These are phyloP conservation scores for Thoreauomyces humboldtii DNA, from an alignment of 192 early-diverging fungal species.

Conservation along the genomic window DNA sequence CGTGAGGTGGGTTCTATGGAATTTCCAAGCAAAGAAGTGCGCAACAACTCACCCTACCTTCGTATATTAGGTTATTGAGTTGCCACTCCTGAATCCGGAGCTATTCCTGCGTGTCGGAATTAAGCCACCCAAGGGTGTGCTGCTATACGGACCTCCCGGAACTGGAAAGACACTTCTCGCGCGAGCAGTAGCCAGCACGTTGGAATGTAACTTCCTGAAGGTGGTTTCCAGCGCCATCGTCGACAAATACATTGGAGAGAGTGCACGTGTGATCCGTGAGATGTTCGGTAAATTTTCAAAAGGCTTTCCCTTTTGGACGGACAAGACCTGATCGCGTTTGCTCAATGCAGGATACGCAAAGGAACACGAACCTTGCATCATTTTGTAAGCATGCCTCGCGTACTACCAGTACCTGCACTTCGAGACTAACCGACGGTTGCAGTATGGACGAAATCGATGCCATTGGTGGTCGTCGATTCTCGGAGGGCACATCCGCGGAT, in stretches of 20 bases:
- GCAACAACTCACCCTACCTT: neutral
- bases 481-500: constrained; percentile 98
- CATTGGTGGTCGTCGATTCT: constrained; percentile 97
- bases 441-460: constrained; percentile 99
- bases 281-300: constrained; percentile 88
- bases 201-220: constrained; percentile 98
- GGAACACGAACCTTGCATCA: constrained; percentile 99
- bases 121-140: constrained; percentile 97
- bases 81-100: constrained; percentile 98
- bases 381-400: too few species aligned
- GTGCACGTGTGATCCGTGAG: constrained; percentile 92
- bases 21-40: neutral
- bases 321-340: too few species aligned
- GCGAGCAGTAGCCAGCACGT: constrained; percentile 92
- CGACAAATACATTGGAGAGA: constrained; percentile 99
- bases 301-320: neutral
- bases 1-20: constrained; percentile 68
- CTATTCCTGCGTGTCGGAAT: constrained; percentile 96
- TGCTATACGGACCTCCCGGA: constrained; percentile 95
- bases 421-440: too few species aligned
- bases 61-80: constrained; percentile 79
- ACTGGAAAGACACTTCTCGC: constrained; percentile 98
- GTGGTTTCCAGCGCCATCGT: constrained; percentile 98
- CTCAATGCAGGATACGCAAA: constrained; percentile 88
- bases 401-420: too few species aligned